Conservation (phyloP, 1,284 basidiomycete genomes). For the Tremellales sp. region DNA sequence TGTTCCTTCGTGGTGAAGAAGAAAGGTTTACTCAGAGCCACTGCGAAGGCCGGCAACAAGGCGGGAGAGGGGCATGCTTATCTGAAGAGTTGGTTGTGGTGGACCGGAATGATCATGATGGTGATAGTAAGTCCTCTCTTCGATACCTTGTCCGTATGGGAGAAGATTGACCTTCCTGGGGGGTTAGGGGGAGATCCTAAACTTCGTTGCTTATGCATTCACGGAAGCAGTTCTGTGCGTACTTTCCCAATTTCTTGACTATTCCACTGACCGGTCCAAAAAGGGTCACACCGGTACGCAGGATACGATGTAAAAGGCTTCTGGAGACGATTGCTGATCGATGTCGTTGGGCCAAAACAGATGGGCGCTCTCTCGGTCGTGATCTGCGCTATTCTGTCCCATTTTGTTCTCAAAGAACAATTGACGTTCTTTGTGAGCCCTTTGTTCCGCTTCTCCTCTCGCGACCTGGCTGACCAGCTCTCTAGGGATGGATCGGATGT, state of each 20-base stretch:
- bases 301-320: too few species aligned
- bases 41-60: slow-evolving; percentile 55
- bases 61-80: slow-evolving; percentile 93
- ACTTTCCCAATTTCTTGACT: too few species aligned
- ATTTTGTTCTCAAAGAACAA: slow-evolving; percentile 87
- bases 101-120: slow-evolving; percentile 56
- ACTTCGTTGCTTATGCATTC: slow-evolving; percentile 51
- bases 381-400: slow-evolving; percentile 87
- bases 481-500: slow-evolving; percentile 82
- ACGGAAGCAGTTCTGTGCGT: too few species aligned
- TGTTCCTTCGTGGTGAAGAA: slow-evolving; percentile 78
- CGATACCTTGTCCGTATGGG: neutral
- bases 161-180: too few species aligned
- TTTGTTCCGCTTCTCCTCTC: neutral
- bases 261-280: too few species aligned
- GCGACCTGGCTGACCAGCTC: neutral
- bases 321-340: too few species aligned
- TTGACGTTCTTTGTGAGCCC: slow-evolving; percentile 51
- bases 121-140: slow-evolving; percentile 22
- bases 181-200: slow-evolving; percentile 41
- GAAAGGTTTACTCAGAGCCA: slow-evolving; percentile 63
- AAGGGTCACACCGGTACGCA: too few species aligned
- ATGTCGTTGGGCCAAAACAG: too few species aligned
- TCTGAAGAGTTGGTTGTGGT: slow-evolving; percentile 78
- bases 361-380: slow-evolving; percentile 95